A percentile compares a stretch with the other conserved stretches of the same genome.
phyloP scores from a whole-genome alignment of 1,139 yeast species.

The Yamadazyma oceani region DNA sequence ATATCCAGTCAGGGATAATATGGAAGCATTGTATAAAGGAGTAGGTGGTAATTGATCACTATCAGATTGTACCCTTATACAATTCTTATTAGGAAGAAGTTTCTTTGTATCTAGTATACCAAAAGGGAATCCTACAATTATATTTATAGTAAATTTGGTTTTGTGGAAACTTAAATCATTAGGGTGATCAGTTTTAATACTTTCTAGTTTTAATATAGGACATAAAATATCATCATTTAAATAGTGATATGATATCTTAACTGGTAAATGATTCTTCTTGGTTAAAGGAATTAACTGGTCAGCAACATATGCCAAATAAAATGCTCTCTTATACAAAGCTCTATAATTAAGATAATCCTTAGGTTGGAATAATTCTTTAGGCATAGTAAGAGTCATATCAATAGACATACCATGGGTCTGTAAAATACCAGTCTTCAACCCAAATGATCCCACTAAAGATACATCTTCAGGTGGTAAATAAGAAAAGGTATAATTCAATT shows the following conservation, averaged over 20 bases:
- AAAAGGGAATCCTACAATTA: constrained; percentile 72
- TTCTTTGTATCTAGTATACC: constrained; percentile 73
- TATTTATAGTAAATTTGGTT: constrained; percentile 68
- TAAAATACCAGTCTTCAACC: constrained; percentile 72
- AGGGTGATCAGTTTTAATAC: constrained; percentile 47
- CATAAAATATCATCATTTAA: constrained; percentile 65
- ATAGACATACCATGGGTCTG: constrained; percentile 55
- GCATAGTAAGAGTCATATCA: constrained; percentile 84
- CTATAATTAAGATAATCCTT: constrained; percentile 91
- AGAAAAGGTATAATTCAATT: constrained; percentile 67
- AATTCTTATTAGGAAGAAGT: constrained; percentile 73
- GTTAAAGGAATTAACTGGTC: constrained; percentile 58
- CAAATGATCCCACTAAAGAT: constrained; percentile 85
- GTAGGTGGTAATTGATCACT: constrained; percentile 64
- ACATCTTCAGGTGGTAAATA: constrained; percentile 74
- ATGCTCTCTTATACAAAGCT: constrained; percentile 86
- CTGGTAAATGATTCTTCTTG: constrained; percentile 53
- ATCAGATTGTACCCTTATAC: constrained; percentile 66
- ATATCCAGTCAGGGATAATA: constrained; percentile 67
- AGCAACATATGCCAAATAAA: constrained; percentile 77
- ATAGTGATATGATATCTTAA: constrained; percentile 57
- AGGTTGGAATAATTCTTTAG: constrained; percentile 66
- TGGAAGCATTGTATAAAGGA: constrained; percentile 79
- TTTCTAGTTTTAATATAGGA: constrained; percentile 60
- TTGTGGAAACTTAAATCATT: constrained; percentile 58